Evolutionary conservation across 2,329 filamentous ascomycete genomes (phyloP), one percentile per base, ranked within the genome.

Genomic region (Stenocarpella maydis): DNA sequence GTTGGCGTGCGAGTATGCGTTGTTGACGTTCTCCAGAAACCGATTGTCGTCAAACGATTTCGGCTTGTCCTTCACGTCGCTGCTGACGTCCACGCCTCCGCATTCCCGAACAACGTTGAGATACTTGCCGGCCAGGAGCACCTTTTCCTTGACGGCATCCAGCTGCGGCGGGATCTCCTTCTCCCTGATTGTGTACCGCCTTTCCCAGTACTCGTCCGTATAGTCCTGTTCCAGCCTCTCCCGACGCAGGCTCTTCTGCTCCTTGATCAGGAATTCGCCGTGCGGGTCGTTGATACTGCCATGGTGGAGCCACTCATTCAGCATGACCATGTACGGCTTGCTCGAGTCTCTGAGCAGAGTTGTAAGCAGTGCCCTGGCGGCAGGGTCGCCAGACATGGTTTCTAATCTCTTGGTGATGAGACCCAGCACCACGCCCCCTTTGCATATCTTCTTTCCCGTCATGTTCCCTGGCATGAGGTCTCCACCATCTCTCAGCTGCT

Each of bases 191-290:
- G 96, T 98, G 78, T 99, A 99, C 72, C 96, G 88, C 77, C 97
- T 94, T 79, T 99, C 96, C 96, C 96, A 99, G 80, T 99, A 99
- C 77, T 99, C 96, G 78, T 99, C 96, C 0, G 95, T 99, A 76
- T 98, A 99, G 79, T 99, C 96, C 77, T 97, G 91, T 77, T 98
- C 94, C 3, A 99, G 83, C 70, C 93, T 88, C 78, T 98, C 96
- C 49, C 96, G 89, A 69, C 92, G 91, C 75, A 99, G 98, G 76
- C 95, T 97, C 80, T 95, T 97, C 75, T 97, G 94, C 79, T 98
- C 96, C 77, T 97, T 97, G 77, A 99, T 91, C 65, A 99, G 82
- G 74, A 99, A 99, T 79, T 99, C 96, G 1, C 91, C 88, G 78
- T 98, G 95, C 0, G 95, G 94, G 78, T 99, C 96, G 76, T 92